A percentile compares a stretch with the other conserved stretches of the same genome.
These are phyloP conservation scores for Fusarium chlamydosporum DNA, from an alignment of 2,329 filamentous ascomycete species.

Conservation along the genomic window DNA sequence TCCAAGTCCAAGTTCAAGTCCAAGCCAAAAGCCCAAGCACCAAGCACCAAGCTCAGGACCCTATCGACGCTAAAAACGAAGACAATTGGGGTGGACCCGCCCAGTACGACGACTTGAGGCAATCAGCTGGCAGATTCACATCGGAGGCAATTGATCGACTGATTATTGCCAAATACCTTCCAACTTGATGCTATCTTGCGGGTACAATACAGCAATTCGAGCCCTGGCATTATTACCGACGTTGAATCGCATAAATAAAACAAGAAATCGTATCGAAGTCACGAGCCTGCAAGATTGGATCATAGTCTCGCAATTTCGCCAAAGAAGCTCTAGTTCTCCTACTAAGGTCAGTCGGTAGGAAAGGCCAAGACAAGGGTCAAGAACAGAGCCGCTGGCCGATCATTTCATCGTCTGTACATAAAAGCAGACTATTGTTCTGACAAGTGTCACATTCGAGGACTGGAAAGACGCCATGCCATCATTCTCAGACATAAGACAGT, in stretches of 20 bases:
- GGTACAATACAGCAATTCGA: constrained; percentile 22
- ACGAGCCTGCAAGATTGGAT: constrained; percentile 32
- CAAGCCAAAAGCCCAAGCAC: neutral
- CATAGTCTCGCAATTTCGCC: constrained; percentile 25
- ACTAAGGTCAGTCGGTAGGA: constrained; percentile 10
- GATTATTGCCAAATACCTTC: constrained; percentile 42
- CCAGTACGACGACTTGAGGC: constrained; percentile 34
- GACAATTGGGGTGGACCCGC: constrained; percentile 43
- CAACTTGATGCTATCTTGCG: constrained; percentile 46
- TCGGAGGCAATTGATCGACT: constrained; percentile 49
- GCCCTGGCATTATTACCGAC: constrained; percentile 29
- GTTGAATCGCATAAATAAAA: constrained; percentile 24
- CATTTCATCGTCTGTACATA: constrained; percentile 27
- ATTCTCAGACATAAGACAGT: constrained; percentile 23
- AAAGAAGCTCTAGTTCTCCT: constrained; percentile 22
- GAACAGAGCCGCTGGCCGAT: constrained; percentile 41
- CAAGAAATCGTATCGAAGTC: constrained; percentile 30
- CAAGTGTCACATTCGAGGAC: constrained; percentile 23
- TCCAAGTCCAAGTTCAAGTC: constrained; percentile 14
- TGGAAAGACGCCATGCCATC: constrained; percentile 38
- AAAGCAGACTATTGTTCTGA: constrained; percentile 19
- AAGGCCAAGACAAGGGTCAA: constrained; percentile 31
- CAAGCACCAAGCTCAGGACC: constrained; percentile 11
- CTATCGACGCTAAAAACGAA: constrained; percentile 43
- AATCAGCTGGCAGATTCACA: constrained; percentile 42